A percentile compares a stretch with the other conserved stretches of the same genome.
phyloP scores from a whole-genome alignment of 306 rosid species.

The Spatholobus suberectus region DNA sequence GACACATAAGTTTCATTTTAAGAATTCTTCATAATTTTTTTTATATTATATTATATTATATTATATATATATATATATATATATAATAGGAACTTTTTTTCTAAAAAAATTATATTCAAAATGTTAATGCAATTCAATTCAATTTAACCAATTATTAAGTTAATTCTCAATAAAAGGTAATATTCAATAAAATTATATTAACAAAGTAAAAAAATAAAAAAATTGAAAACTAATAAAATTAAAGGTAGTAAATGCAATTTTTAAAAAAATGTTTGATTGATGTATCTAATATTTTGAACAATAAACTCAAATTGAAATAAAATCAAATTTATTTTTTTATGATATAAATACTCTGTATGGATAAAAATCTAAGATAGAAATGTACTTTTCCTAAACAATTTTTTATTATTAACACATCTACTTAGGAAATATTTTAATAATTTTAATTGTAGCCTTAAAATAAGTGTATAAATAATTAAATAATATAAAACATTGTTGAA shows the following conservation, averaged over 20 bases:
- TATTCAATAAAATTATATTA: too few species aligned
- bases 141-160: neutral
- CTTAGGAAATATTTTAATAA: neutral
- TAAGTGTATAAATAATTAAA: neutral
- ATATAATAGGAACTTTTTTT: too few species aligned
- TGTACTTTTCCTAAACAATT: neutral
- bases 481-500: too few species aligned
- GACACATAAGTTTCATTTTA: too few species aligned
- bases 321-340: neutral
- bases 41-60: too few species aligned
- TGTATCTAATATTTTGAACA: neutral
- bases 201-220: neutral
- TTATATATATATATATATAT: too few species aligned
- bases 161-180: neutral
- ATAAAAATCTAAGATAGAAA: neutral
- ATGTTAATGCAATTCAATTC: neutral
- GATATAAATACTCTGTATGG: neutral
- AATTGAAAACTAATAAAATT: too few species aligned
- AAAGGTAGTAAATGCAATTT: neutral
- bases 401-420: neutral
- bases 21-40: too few species aligned
- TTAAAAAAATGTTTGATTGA: neutral
- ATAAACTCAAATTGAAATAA: neutral
- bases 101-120: too few species aligned
- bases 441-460: neutral